Conservation (phyloP, 768 basidiomycete species). For the Phanerochaete carnosa region DNA sequence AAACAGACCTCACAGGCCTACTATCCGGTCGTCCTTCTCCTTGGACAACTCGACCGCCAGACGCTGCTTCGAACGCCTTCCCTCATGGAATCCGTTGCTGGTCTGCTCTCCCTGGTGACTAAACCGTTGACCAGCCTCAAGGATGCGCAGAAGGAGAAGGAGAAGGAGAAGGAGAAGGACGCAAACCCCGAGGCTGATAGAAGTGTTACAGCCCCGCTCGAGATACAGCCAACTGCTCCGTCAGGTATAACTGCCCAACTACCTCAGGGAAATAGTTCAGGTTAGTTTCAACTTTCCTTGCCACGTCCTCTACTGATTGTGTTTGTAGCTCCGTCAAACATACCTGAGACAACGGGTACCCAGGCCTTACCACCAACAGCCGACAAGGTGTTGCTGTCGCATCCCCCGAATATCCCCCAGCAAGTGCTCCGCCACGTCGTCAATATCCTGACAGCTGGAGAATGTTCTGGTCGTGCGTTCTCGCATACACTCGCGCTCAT, state of each 20-base stretch:
- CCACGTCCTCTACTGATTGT: background rate
- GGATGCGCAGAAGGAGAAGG: constrained; percentile 32
- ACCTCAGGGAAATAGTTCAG: background rate
- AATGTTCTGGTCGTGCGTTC: constrained; percentile 96
- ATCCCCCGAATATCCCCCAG: constrained; percentile 83
- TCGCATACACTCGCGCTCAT: constrained; percentile 89
- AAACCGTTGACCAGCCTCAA: constrained; percentile 72
- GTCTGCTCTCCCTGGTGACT: constrained; percentile 84
- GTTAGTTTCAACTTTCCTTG: background rate
- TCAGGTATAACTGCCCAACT: background rate
- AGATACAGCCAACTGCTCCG: background rate
- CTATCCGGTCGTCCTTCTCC: constrained; percentile 86
- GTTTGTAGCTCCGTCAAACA: background rate
- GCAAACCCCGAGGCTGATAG: background rate
- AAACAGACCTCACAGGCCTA: constrained; percentile 77
- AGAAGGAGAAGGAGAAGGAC: constrained; percentile 23
- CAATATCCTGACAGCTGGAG: constrained; percentile 95
- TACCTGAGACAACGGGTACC: background rate
- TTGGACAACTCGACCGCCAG: constrained; percentile 85
- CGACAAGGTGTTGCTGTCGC: constrained; percentile 53
- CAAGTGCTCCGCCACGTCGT: constrained; percentile 86
- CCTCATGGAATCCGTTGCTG: constrained; percentile 91
- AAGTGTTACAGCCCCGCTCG: background rate
- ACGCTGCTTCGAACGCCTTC: constrained; percentile 82
- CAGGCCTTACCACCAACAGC: constrained; percentile 18